Evolutionary conservation across 23 red algal species (phyloP).

Genomic region (Gracilaria domingensis): DNA sequence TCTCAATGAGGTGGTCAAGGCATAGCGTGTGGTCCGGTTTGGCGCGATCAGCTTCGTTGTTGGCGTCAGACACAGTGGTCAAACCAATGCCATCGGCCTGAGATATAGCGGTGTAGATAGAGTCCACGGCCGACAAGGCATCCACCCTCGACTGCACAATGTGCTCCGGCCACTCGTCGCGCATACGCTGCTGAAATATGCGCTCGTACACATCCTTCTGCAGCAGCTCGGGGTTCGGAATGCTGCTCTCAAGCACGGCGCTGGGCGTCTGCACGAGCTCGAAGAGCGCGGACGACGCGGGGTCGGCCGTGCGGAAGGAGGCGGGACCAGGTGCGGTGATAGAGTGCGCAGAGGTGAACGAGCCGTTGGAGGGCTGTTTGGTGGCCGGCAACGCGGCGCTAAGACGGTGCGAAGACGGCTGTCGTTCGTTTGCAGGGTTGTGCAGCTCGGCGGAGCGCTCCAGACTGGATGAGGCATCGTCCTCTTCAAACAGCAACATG

Average conservation of each 20-base stretch:
- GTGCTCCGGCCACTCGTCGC: slow-evolving; percentile 57
- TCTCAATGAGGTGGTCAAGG: slow-evolving; percentile 51
- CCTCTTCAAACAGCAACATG: not conserved
- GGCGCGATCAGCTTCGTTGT: not conserved
- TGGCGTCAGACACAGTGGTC: not conserved
- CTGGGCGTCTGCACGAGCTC: slow-evolving; percentile 32
- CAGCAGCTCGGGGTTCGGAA: slow-evolving; percentile 60
- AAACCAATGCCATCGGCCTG: slow-evolving; percentile 62
- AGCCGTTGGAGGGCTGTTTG: slow-evolving; percentile 21
- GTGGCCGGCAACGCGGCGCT: not conserved
- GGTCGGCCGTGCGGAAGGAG: slow-evolving; percentile 7
- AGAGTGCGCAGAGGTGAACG: slow-evolving; percentile 11
- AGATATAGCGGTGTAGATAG: slow-evolving; percentile 27
- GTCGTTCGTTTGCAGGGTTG: slow-evolving; percentile 4
- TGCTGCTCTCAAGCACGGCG: slow-evolving; percentile 52
- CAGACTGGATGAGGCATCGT: not conserved
- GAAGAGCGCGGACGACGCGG: not conserved
- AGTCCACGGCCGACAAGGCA: slow-evolving; percentile 30
- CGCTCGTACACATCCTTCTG: slow-evolving; percentile 57
- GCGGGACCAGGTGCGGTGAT: slow-evolving; percentile 5
- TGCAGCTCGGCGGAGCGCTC: not conserved
- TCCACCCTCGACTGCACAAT: slow-evolving; percentile 49
- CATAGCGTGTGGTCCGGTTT: slow-evolving; percentile 36
- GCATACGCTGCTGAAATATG: slow-evolving; percentile 65
- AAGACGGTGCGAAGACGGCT: not conserved